Conservation (phyloP, 1,284 basidiomycete genomes). For the Moesziomyces parantarcticus region DNA sequence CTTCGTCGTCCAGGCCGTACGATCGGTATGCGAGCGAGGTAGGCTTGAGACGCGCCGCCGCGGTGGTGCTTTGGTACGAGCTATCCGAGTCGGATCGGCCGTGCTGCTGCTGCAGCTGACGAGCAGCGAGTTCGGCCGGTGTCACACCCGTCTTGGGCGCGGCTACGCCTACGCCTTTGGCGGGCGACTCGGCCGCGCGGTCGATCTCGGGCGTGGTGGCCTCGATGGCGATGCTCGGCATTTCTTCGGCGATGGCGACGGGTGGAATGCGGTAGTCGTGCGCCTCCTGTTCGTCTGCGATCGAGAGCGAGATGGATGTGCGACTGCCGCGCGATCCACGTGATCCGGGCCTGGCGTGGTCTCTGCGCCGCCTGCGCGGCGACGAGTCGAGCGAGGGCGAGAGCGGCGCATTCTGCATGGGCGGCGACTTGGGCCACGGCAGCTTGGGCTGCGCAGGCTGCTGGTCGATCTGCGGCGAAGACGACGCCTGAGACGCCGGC, state of each 20-base stretch:
- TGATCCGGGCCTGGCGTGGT: slow-evolving; percentile 17
- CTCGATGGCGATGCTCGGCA: slow-evolving; percentile 27
- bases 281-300: slow-evolving; percentile 44
- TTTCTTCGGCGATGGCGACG: slow-evolving; percentile 25
- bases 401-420: slow-evolving; percentile 9
- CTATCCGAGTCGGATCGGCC: slow-evolving; percentile 48
- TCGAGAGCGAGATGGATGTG: slow-evolving; percentile 35
- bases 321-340: slow-evolving; percentile 25
- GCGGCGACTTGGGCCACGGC: slow-evolving; percentile 31
- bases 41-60: slow-evolving; percentile 17
- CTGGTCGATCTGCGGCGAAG: background rate
- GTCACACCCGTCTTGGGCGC: slow-evolving; percentile 6
- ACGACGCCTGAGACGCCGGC: slow-evolving; percentile 2
- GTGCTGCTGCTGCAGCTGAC: slow-evolving; percentile 22
- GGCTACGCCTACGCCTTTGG: slow-evolving; percentile 6
- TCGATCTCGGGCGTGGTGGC: background rate
- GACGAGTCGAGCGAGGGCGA: slow-evolving; percentile 24
- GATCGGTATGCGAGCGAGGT: slow-evolving; percentile 2
- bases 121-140: too few relatives aligned
- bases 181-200: background rate
- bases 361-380: slow-evolving; percentile 17
- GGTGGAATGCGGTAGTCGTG: slow-evolving; percentile 19
- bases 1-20: slow-evolving; percentile 43
- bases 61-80: slow-evolving; percentile 32
- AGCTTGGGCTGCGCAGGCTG: slow-evolving; percentile 5